Conservation (phyloP, 768 basidiomycete genomes). For the Boletus rex-veris region DNA sequence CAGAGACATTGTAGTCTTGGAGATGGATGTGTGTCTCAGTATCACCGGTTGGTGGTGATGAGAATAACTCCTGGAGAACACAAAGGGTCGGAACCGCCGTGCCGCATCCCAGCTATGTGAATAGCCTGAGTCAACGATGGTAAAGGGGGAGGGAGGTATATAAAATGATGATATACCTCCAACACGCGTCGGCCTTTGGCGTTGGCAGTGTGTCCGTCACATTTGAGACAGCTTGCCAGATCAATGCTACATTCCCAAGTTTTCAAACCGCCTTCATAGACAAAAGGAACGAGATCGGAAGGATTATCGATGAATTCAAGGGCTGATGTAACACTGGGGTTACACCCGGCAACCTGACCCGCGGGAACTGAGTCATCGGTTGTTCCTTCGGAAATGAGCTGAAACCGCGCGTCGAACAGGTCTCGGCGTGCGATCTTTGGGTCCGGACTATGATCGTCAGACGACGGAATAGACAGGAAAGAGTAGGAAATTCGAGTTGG, state of each 20-base stretch:
- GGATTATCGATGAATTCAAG: conserved; percentile 73
- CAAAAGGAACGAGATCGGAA: conserved; percentile 85
- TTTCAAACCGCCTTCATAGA: conserved; percentile 96
- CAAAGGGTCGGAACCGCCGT: conserved; percentile 83
- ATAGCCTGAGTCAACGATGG: background rate
- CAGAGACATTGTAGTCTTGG: conserved; percentile 89
- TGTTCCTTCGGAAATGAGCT: conserved; percentile 65
- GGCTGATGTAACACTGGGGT: conserved; percentile 27
- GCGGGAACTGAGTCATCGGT: conserved; percentile 31
- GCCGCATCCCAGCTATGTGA: conserved; percentile 80
- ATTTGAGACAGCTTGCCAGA: conserved; percentile 63
- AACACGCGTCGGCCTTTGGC: conserved; percentile 54
- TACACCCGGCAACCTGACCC: conserved; percentile 12
- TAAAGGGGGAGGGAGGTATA: too few species aligned
- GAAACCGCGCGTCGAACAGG: conserved; percentile 94
- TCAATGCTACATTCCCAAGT: conserved; percentile 98
- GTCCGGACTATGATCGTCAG: conserved; percentile 22
- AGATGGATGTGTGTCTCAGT: conserved; percentile 60
- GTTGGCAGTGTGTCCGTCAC: conserved; percentile 22
- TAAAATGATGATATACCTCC: conserved; percentile 50
- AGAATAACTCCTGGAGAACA: conserved; percentile 62
- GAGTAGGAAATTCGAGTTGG: conserved; percentile 81
- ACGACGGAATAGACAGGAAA: conserved; percentile 52
- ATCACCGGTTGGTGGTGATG: conserved; percentile 15
- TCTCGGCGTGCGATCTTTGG: conserved; percentile 69